Evolutionary conservation across 805 yeast species (phyloP).

Genomic region (Sugiyamaella americana): DNA sequence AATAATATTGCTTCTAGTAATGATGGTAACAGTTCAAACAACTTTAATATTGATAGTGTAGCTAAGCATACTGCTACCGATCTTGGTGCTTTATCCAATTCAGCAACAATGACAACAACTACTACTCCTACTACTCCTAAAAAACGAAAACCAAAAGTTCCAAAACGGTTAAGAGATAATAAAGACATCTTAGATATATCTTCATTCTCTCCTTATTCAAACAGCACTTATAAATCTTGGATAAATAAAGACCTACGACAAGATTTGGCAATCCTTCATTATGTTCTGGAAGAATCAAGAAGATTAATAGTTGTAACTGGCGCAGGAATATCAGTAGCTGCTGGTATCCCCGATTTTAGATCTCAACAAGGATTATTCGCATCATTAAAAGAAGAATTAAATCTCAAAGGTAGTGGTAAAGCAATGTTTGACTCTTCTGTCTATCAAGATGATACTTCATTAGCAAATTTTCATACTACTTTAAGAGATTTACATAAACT

Average conservation of each 20-base stretch:
- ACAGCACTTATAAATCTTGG: constrained; percentile 3
- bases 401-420: constrained; percentile 48
- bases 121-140: constrained; percentile 1
- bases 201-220: not conserved
- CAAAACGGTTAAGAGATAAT: constrained; percentile 7
- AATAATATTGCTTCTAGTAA: no score
- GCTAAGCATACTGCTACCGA: no score
- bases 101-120: not conserved
- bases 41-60: no score
- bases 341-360: constrained; percentile 87
- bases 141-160: constrained; percentile 15
- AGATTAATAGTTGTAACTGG: constrained; percentile 68
- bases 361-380: constrained; percentile 67
- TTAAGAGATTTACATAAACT: constrained; percentile 54
- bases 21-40: no score
- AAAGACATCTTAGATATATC: constrained; percentile 13
- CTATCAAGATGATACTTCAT: constrained; percentile 56
- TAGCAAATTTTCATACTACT: constrained; percentile 66
- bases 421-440: constrained; percentile 76
- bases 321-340: constrained; percentile 86
- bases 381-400: constrained; percentile 36
- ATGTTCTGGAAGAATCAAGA: constrained; percentile 49
- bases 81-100: not conserved
- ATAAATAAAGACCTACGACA: constrained; percentile 10
- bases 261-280: constrained; percentile 42